Conservation (phyloP, 1,284 basidiomycete genomes). For the Trichosporon coremiiforme region DNA sequence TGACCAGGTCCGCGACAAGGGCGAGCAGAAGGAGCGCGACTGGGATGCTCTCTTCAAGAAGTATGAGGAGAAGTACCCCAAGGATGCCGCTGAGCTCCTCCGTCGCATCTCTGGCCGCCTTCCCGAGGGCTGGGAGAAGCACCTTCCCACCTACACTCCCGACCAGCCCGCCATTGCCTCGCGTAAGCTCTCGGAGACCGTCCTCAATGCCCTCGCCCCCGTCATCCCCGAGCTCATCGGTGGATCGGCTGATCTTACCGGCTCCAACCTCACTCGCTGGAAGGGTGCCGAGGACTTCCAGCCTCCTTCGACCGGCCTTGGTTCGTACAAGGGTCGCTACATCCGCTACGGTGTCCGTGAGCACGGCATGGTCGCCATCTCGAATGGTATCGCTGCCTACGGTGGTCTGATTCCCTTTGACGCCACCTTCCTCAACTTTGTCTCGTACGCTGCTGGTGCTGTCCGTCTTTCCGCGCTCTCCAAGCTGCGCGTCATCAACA, state of each 20-base stretch:
- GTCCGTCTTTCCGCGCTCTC: slow-evolving; percentile 88
- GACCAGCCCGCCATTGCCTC: slow-evolving; percentile 82
- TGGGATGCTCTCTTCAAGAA: slow-evolving; percentile 74
- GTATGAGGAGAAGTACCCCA: slow-evolving; percentile 77
- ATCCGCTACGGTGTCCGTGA: slow-evolving; percentile 96
- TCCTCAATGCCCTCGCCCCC: slow-evolving; percentile 73
- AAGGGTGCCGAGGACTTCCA: slow-evolving; percentile 81
- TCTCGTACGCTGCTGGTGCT: slow-evolving; percentile 88
- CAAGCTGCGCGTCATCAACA: slow-evolving; percentile 71
- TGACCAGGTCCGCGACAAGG: slow-evolving; percentile 67
- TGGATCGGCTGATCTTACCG: slow-evolving; percentile 90
- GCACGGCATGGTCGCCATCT: slow-evolving; percentile 95
- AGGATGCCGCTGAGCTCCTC: slow-evolving; percentile 80
- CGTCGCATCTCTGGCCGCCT: slow-evolving; percentile 83
- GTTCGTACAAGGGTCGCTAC: slow-evolving; percentile 83
- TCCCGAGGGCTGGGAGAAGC: slow-evolving; percentile 82
- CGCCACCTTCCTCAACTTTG: slow-evolving; percentile 93
- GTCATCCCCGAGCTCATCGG: slow-evolving; percentile 80
- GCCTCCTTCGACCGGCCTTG: slow-evolving; percentile 78
- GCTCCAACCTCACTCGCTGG: slow-evolving; percentile 89
- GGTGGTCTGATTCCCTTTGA: slow-evolving; percentile 79
- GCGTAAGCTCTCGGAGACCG: slow-evolving; percentile 90
- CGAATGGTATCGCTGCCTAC: slow-evolving; percentile 84
- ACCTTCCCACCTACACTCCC: slow-evolving; percentile 73
- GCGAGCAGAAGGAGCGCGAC: slow-evolving; percentile 70